Conservation (phyloP, 345 rosid species). For the Balakata baccata region DNA sequence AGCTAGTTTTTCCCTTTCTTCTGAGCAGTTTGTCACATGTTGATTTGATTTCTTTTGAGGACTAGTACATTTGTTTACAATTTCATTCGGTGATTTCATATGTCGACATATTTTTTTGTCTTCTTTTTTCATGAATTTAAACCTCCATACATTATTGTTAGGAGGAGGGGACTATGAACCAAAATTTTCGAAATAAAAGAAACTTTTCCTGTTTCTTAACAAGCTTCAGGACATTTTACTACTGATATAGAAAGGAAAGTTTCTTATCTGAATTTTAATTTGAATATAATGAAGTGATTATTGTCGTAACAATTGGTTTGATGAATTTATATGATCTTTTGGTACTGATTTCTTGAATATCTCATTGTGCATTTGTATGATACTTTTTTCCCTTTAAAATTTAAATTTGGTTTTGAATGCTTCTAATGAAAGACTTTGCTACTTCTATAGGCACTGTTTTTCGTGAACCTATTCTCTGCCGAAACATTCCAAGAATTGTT, state of each 20-base stretch:
- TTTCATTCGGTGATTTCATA: neutral
- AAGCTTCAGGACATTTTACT: neutral
- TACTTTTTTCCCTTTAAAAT: neutral
- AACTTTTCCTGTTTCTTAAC: neutral
- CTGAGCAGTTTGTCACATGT: neutral
- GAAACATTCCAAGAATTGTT: conserved; percentile 81
- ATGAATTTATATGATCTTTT: neutral
- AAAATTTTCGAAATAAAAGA: neutral
- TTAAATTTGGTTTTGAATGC: neutral
- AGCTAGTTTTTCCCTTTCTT: neutral
- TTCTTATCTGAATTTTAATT: neutral
- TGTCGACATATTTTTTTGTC: neutral
- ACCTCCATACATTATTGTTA: neutral
- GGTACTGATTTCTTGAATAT: neutral
- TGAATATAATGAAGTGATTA: neutral
- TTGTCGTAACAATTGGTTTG: neutral
- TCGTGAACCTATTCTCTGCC: conserved; percentile 91
- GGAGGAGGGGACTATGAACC: neutral
- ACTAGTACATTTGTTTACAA: neutral
- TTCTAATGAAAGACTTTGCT: conserved; percentile 21
- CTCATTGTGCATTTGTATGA: neutral
- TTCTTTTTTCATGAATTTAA: neutral
- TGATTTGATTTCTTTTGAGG: neutral
- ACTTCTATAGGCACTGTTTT: conserved; percentile 75
- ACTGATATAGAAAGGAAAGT: neutral